Percentiles rank a stretch among this genome's conserved stretches.
These are phyloP conservation scores for Cyberlindnera americana DNA, from an alignment of 805 yeast species.

Conservation along the genomic window DNA sequence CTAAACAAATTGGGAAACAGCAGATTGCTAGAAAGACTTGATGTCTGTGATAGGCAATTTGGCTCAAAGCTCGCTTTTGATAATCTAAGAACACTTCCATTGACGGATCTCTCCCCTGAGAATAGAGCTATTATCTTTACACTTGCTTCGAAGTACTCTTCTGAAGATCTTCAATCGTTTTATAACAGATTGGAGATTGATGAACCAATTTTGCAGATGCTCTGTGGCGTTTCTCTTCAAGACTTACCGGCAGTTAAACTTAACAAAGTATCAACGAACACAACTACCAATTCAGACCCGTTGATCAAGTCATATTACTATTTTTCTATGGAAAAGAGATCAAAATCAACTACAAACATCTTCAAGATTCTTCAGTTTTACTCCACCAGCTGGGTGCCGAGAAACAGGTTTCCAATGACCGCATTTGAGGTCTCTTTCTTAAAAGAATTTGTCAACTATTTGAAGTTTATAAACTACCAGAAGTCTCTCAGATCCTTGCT, in stretches of 20 bases:
- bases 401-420: conserved; percentile 13
- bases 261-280: background rate
- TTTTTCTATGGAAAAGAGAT: conserved; percentile 32
- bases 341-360: conserved; percentile 31
- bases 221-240: conserved; percentile 19
- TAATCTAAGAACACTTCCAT: conserved; percentile 6
- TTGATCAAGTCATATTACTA: conserved; percentile 33
- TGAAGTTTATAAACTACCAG: conserved; percentile 21
- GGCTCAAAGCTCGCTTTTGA: conserved; percentile 9
- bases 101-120: conserved; percentile 14
- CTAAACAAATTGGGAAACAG: conserved; percentile 9
- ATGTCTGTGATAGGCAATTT: conserved; percentile 12
- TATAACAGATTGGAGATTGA: conserved; percentile 10
- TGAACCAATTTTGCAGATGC: conserved; percentile 24
- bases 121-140: conserved; percentile 20
- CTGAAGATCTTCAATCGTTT: conserved; percentile 9
- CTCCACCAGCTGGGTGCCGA: conserved; percentile 30
- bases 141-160: conserved; percentile 15
- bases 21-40: conserved; percentile 19
- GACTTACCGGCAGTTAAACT: conserved; percentile 19
- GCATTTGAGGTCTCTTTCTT: conserved; percentile 20
- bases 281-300: conserved; percentile 23
- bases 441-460: conserved; percentile 16
- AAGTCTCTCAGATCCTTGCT: conserved; percentile 15
- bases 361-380: conserved; percentile 30